Base-by-base conservation (phyloP, 495 filamentous ascomycete genomes). In the Aspergillus asperescens region DNA sequence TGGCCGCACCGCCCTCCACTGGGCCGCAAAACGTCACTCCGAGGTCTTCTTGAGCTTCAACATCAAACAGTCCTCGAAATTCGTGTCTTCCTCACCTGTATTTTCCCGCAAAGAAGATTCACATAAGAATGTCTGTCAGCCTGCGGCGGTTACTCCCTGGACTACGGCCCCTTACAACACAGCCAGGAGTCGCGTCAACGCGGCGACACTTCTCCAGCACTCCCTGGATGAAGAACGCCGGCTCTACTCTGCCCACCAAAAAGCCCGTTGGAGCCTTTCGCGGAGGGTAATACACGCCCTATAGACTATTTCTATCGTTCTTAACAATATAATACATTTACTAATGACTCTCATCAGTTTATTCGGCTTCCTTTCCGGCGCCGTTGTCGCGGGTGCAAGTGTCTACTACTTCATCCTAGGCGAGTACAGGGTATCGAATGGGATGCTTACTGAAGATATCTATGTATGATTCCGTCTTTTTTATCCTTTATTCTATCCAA, bases 401-500 rank as follows among this genome's bases (percentile, higher is more conserved):
- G 83, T 95, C 55, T 97, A 96, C 72, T 89, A 88, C 66, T 97
- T 97, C 64, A 78, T 94, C 55, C 69, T 97, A 50, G 84, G 89
- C 62, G 91, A 98, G 68, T 97, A 97, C 70, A 85, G 88, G 68
- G 77, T 93, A 31, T 87, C 90, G 49, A 98, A 97, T 69, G 89
- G 95, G 71, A 79, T 96, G 65, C 72, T 98, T 70, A 93, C 87
- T 38, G 89, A 95, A 71, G 93, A 98, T 75, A 96, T 98, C 68
- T 87, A 87, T 72, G 93, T 97, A 81, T 65, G 88, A 82, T 47
- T 71, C 40, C 5, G 20, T 19, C 41, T 48, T 49, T 27, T 56
- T 41, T 45, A 25, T 24, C 28, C 34, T 37, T 55, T 43, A 43
- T 53, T 38, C n/a, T 37, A 3, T 23, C 49, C 27, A 18, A 47